Conservation (phyloP, 176 grass and related monocot genomes). For the Cenchrus purpureus region DNA sequence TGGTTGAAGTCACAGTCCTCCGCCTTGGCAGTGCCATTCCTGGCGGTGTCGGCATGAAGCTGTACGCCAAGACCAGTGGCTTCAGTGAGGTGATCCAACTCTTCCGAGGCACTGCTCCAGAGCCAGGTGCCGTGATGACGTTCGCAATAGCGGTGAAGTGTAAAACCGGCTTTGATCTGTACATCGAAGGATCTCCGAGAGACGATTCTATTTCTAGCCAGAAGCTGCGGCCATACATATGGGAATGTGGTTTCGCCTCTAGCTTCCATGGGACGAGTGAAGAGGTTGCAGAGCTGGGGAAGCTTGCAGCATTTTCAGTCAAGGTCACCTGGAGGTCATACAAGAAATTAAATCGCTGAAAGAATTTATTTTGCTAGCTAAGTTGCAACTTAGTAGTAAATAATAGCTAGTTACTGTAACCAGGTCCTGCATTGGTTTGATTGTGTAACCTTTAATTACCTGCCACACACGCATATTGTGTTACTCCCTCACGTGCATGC, state of each 20-base stretch:
- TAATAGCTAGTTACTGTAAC: too few species aligned
- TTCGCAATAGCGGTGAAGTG: not conserved
- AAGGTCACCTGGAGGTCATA: conserved; percentile 10
- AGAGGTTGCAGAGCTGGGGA: not conserved
- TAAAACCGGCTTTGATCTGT: not conserved
- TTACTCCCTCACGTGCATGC: too few species aligned
- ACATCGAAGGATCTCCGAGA: not conserved
- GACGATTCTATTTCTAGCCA: not conserved
- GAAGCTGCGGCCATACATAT: not conserved
- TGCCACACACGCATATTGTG: too few species aligned
- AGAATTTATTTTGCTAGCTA: too few species aligned
- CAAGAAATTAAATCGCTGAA: not conserved
- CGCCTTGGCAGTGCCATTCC: not conserved
- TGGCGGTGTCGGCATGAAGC: not conserved
- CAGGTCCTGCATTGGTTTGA: too few species aligned
- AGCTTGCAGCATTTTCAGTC: not conserved
- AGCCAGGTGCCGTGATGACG: not conserved
- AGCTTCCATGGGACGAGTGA: not conserved
- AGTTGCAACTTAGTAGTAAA: too few species aligned
- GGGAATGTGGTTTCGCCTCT: not conserved
- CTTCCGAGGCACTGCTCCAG: not conserved
- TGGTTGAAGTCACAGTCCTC: conserved; percentile 9
- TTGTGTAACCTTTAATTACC: too few species aligned
- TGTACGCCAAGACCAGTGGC: conserved; percentile 22
- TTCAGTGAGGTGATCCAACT: not conserved